Base-by-base conservation (phyloP, 2,329 filamentous ascomycete species). In the Diaporthe caulivora region DNA sequence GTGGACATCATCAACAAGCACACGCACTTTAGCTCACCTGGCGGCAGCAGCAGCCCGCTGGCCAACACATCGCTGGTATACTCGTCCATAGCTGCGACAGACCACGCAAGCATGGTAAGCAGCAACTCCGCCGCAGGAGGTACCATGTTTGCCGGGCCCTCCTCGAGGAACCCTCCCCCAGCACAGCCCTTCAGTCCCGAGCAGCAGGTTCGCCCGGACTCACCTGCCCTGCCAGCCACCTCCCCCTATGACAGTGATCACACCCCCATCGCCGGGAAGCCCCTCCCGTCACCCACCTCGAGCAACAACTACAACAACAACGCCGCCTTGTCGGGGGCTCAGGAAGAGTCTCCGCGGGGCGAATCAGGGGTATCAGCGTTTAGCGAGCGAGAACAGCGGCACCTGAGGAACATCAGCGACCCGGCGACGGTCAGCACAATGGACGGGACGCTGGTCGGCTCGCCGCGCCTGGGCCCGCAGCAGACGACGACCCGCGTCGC, bases 401-500 rank as follows among this genome's bases (percentile, higher is more conserved):
- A 87, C 72, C 76, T 86, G 70, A 81, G 85, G 2, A 81, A 86
- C 51, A 80, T 83, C 57, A 86, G 84, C 78, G 83, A 84, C 74
- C 74, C 74, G 0, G 79, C 79, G 1, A 85, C 83, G 2, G 82
- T 85, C 31, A 83, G 81, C 72, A 83, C 83, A 5, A 75, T 75
- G 74, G 44, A 79, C 75, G 18, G 69, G 34, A 49, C 69, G 65
- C 37, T 68, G 57, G 53, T 53, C n/a, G 51, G 67, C 34, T 72
- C 40, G 74, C 68, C 72, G 55, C 70, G 65, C 21, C 31, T 64
- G 34, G 58, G 60, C 18, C 71, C 53, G 8, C 55, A 47, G 37
- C 60, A 40, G 34, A 42, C 53, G 11, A 21, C 53, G 11, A 15
- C 40, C 13, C 73, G 75, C 13, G 37, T 72, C 1, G 71, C 58